Conservation (phyloP, 2,329 filamentous ascomycete genomes). For the Mariannaea sp. region DNA sequence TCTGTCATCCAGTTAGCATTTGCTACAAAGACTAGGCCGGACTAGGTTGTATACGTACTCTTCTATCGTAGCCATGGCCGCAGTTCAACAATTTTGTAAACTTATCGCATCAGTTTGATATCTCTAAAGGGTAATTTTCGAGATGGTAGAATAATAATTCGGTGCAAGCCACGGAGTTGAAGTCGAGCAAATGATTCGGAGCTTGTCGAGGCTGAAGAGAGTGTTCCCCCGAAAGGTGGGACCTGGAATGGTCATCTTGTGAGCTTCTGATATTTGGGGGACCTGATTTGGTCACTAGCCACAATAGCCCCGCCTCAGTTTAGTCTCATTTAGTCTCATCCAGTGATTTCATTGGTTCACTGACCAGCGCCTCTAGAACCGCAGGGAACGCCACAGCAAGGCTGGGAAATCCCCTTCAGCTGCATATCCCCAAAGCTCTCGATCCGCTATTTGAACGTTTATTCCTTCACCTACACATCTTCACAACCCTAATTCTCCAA, state of each 20-base stretch:
- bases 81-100: not conserved
- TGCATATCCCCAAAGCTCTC: conserved; percentile 25
- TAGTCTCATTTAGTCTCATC: not conserved
- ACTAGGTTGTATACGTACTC: conserved; percentile 25
- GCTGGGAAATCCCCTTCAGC: conserved; percentile 50
- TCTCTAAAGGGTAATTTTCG: not conserved
- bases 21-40: not conserved
- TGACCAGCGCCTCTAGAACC: conserved; percentile 26
- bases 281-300: no score
- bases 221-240: conserved; percentile 27
- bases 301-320: conserved; percentile 19
- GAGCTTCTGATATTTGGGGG: conserved; percentile 14
- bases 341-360: conserved; percentile 29
- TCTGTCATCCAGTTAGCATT: conserved; percentile 30
- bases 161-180: not conserved
- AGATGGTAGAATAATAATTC: not conserved
- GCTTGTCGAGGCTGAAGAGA: conserved; percentile 38
- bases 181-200: not conserved
- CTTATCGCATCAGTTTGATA: conserved; percentile 4
- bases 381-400: conserved; percentile 44
- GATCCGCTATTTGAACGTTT: conserved; percentile 10
- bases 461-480: conserved; percentile 15
- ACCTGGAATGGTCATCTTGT: conserved; percentile 19
- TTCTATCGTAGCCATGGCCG: conserved; percentile 29
- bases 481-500: conserved; percentile 5